Evolutionary conservation across 352 stramenopile genomes (phyloP), one percentile per base, ranked within the genome.

Genomic region (Phytophthora kernoviae): DNA sequence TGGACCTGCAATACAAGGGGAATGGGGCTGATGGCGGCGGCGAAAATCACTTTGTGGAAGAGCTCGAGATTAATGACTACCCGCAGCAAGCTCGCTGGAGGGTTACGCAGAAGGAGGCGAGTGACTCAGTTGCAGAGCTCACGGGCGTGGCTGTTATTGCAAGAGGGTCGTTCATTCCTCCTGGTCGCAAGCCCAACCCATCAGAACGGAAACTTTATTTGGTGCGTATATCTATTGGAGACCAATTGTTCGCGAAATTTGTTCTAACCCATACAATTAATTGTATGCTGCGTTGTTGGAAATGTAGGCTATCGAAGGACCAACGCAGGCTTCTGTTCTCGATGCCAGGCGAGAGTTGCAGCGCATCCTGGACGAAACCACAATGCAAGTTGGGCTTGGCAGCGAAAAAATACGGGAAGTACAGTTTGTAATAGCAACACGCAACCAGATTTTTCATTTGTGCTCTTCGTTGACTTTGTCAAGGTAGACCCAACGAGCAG

Each of bases 31-130:
- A 66, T 21, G 62, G 54, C 15, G 58, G 50, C 20, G 65, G 66
- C 30, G 75, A 93, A 42, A 78, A 77, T 32, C 85, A 96, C 54
- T 97, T 95, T 52, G 72, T 79, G 9, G 87, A 97, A 60, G 91
- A 98, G 58, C 72, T 98, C 15, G 92, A 97, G 60, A 98, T 98
- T 70, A 98, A 98, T 66, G 93, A 98, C 54, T 98, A 97, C 65
- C 92, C 93, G 3, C 83, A 96, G 65, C 87, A 97, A 60, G 93
- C 91, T 48, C 81, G 91, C 11, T 96, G 82, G 75, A 91, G 81
- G 45, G 87, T 96, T 43, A 93, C 84, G 21, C 87, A 96, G 46
- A 96, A 94, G 54, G 88, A 97, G 22, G 82, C 87, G 30, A 87
- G 90, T 18, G 84, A 96, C 42, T 79, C 81, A 14, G 84, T 98